Evolutionary conservation across 2,329 filamentous ascomycete genomes (phyloP).

Genomic region (Claviceps cyperi): DNA sequence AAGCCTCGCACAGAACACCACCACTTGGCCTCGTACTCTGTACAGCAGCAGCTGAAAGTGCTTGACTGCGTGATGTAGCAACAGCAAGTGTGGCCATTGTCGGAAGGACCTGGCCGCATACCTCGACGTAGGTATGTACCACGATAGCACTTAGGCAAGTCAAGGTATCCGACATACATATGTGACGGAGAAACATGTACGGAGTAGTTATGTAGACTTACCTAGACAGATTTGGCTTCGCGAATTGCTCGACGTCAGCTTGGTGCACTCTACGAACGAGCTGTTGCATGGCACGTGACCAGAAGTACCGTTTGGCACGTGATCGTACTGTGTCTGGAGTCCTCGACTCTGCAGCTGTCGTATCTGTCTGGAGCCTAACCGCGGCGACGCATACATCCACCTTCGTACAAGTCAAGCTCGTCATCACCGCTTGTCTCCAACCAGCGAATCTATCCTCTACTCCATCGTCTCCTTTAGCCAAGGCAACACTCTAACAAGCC

Average conservation of each 20-base stretch:
- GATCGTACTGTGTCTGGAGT: background rate
- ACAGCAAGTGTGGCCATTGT: background rate
- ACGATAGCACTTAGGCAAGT: too few relatives aligned
- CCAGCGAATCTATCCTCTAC: background rate
- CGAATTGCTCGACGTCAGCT: too few relatives aligned
- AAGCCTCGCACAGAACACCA: background rate
- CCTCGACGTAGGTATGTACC: background rate
- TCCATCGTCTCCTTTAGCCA: background rate
- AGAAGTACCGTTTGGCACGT: background rate
- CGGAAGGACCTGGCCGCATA: background rate
- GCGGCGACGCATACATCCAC: constrained; percentile 13
- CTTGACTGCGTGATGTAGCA: background rate
- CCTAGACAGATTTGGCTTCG: too few relatives aligned
- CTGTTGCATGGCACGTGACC: background rate
- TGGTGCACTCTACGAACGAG: too few relatives aligned
- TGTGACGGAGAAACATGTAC: too few relatives aligned
- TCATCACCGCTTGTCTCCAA: constrained; percentile 8
- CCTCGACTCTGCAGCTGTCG: constrained; percentile 20
- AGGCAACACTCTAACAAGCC: background rate
- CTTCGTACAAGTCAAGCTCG: constrained; percentile 12
- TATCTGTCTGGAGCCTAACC: constrained; percentile 31
- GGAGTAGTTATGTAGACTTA: too few relatives aligned
- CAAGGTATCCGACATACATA: too few relatives aligned
- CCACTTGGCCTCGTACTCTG: background rate
- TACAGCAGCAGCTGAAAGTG: background rate